Percentiles rank a stretch among this genome's conserved stretches.
These are phyloP conservation scores for Aegle marmelos DNA, from an alignment of 345 rosid genomes.

Conservation along the genomic window DNA sequence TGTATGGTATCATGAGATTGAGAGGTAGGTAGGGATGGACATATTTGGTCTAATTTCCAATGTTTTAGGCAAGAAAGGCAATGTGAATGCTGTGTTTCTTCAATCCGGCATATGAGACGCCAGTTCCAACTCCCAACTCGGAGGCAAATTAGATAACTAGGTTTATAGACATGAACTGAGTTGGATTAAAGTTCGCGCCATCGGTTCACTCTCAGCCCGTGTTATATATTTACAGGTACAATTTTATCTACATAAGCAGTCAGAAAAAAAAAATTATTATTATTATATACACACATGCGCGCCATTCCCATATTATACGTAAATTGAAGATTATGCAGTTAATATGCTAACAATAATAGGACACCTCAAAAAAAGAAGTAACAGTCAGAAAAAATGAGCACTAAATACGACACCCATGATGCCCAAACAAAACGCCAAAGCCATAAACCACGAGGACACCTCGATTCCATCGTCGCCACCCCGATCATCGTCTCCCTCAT, in stretches of 20 bases:
- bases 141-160: too few species aligned
- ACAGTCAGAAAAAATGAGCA: slow-evolving; percentile 23
- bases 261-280: too few species aligned
- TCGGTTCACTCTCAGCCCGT: too few species aligned
- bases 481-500: neutral
- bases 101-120: too few species aligned
- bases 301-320: too few species aligned
- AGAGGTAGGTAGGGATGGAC: too few species aligned
- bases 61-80: neutral
- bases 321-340: too few species aligned
- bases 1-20: too few species aligned
- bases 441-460: slow-evolving; percentile 26
- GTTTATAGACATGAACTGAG: neutral
- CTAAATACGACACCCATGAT: slow-evolving; percentile 44
- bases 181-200: neutral
- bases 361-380: neutral
- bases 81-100: neutral
- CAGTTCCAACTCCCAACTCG: too few species aligned
- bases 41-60: neutral
- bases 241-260: neutral
- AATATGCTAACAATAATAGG: neutral
- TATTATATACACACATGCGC: too few species aligned
- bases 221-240: neutral
- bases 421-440: slow-evolving; percentile 46
- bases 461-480: slow-evolving; percentile 8